phyloP scores from a whole-genome alignment of 768 basidiomycete species.

The Pleurotus giganteus region DNA sequence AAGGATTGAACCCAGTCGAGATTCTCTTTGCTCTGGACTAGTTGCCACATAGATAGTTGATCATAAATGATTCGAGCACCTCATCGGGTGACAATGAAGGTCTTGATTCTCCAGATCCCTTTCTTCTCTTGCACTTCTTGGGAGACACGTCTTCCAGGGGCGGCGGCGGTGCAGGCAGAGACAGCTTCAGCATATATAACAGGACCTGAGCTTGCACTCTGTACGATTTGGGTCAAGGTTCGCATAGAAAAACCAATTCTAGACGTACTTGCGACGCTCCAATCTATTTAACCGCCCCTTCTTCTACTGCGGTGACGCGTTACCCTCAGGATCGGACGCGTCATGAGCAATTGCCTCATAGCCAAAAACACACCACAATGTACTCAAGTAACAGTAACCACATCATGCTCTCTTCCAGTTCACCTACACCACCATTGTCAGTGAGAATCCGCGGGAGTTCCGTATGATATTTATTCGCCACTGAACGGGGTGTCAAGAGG shows the following conservation, averaged over 20 bases:
- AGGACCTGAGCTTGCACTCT: slow-evolving; percentile 79
- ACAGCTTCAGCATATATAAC: slow-evolving; percentile 63
- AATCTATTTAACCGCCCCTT: slow-evolving; percentile 58
- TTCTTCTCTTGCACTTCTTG: slow-evolving; percentile 27
- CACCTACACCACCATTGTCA: slow-evolving; percentile 58
- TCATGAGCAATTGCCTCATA: slow-evolving; percentile 51
- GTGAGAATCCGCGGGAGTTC: slow-evolving; percentile 61
- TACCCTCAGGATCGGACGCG: slow-evolving; percentile 10
- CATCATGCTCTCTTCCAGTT: slow-evolving; percentile 72
- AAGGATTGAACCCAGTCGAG: slow-evolving; percentile 78
- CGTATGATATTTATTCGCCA: slow-evolving; percentile 58
- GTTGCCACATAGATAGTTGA: slow-evolving; percentile 80
- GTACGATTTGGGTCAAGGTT: neutral
- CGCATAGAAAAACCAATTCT: neutral
- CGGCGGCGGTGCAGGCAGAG: slow-evolving; percentile 48
- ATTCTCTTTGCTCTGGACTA: slow-evolving; percentile 41
- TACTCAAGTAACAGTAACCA: too few species aligned
- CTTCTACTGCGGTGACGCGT: slow-evolving; percentile 42
- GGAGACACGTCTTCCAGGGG: slow-evolving; percentile 26
- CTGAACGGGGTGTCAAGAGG: slow-evolving; percentile 54
- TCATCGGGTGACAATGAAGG: slow-evolving; percentile 37
- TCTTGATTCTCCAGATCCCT: slow-evolving; percentile 20
- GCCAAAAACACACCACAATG: slow-evolving; percentile 65
- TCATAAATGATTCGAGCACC: slow-evolving; percentile 72
- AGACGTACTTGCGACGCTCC: slow-evolving; percentile 63